These are phyloP conservation scores for Fusarium pseudograminearum DNA, from an alignment of 2,329 filamentous ascomycete genomes.

Conservation along the genomic window DNA sequence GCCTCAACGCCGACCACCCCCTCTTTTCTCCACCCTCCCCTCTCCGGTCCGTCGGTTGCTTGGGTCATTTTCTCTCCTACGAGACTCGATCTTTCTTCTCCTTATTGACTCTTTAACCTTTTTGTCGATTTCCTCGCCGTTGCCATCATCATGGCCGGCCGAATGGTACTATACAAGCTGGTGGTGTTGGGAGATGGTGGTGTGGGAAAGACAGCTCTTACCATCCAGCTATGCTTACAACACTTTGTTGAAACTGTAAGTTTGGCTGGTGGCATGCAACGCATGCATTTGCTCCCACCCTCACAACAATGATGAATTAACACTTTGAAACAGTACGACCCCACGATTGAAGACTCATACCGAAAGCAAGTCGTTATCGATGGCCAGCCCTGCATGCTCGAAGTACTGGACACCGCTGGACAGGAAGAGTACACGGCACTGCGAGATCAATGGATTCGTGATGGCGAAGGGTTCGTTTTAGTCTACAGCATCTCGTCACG, in stretches of 20 bases:
- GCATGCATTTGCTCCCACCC: slow-evolving; percentile 7
- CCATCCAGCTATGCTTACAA: slow-evolving; percentile 96
- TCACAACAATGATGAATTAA: slow-evolving; percentile 26
- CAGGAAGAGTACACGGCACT: slow-evolving; percentile 99
- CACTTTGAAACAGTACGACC: slow-evolving; percentile 74
- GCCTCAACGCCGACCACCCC: slow-evolving; percentile 39
- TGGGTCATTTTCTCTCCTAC: slow-evolving; percentile 25
- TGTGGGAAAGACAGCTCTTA: slow-evolving; percentile 93
- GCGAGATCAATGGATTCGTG: slow-evolving; percentile 97
- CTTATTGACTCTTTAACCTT: slow-evolving; percentile 31
- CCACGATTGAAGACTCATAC: slow-evolving; percentile 89
- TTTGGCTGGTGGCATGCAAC: slow-evolving; percentile 35
- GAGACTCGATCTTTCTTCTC: slow-evolving; percentile 22
- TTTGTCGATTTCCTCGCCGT: slow-evolving; percentile 41
- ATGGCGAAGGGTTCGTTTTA: slow-evolving; percentile 96
- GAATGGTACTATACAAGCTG: slow-evolving; percentile 96
- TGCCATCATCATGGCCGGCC: slow-evolving; percentile 77
- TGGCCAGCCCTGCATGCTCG: slow-evolving; percentile 94
- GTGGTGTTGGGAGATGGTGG: slow-evolving; percentile 95
- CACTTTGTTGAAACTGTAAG: slow-evolving; percentile 95
- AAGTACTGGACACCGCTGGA: slow-evolving; percentile 95
- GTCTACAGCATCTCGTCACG: slow-evolving; percentile 99
- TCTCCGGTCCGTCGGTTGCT: slow-evolving; percentile 34
- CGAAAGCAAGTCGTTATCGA: slow-evolving; percentile 94
- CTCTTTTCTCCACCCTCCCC: slow-evolving; percentile 36